Base-by-base conservation (phyloP, 176 grass and related monocot genomes). In the Panicum miliaceum region DNA sequence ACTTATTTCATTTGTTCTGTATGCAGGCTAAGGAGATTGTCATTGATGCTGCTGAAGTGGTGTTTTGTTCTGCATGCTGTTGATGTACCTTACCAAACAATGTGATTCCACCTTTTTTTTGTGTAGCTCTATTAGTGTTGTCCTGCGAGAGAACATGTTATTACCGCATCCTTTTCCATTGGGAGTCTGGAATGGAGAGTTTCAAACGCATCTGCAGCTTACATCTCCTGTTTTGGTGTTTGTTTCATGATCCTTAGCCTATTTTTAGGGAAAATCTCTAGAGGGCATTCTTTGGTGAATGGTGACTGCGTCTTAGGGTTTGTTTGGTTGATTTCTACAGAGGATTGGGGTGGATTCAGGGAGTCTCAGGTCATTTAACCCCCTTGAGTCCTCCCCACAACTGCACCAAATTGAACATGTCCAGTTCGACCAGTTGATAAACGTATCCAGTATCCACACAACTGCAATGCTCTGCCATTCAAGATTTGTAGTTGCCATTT, bases 141-240 rank as follows among this genome's bases (percentile, higher is more conserved):
- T 86, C 67, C 38, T 82, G 45, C 85, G 50, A 56, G 83, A 81
- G 83, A 90, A 71, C 72, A 45, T 86, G 79, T 72, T 90, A 73
- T 73, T 78, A 48, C 40, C 26, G 19, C 12, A 62, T 56, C 22
- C 62, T 43, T 37, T 37, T 75, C 25, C 74, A 47, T 80, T 66
- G 26, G 14, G 27, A 79, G 38, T 84, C 27, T n/a, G 56, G 15
- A 66, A 82, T 83, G 65, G 41, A 82, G 56, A 51, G 77, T 64
- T 80, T 40, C 43, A 54, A 50, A 11, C 41, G 43, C 53, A 53
- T 81, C 26, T 11, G 48, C 34, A 4, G 12, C 35, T 32, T 32
- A 32, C 29, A 2, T 2, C 29, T 32, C 29, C 29, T 32, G 29
- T 32, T 32, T 32, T 32, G 29, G 1, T 32, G 29, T 32, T 32